Conservation (phyloP, 495 filamentous ascomycete genomes). For the Lindgomyces ingoldianus region DNA sequence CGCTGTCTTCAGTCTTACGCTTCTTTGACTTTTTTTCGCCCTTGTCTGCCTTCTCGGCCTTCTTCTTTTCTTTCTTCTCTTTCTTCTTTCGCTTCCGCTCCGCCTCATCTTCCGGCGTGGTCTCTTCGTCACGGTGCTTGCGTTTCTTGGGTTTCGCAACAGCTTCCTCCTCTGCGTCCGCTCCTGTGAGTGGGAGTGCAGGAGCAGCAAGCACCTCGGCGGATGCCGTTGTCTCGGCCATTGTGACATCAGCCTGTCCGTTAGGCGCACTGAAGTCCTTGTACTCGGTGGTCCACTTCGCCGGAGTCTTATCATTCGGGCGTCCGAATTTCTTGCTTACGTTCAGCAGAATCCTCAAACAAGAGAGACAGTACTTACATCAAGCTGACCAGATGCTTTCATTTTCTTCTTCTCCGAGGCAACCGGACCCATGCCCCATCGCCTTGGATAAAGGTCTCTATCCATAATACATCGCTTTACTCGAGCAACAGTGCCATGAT, state of each 20-base stretch:
- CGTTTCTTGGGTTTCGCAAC: conserved; percentile 37
- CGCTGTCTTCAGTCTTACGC: conserved; percentile 30
- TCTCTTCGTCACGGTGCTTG: conserved; percentile 45
- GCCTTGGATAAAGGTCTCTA: conserved; percentile 88
- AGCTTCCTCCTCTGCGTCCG: conserved; percentile 14
- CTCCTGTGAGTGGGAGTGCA: conserved; percentile 34
- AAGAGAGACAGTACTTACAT: conserved; percentile 55
- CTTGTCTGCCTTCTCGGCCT: conserved; percentile 36
- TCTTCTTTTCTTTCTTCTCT: conserved; percentile 42
- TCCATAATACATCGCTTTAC: conserved; percentile 99
- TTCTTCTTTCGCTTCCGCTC: conserved; percentile 47
- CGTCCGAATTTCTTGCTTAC: conserved; percentile 76
- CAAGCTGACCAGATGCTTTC: conserved; percentile 94
- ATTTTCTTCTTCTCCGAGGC: conserved; percentile 98
- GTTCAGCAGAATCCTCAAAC: conserved; percentile 29
- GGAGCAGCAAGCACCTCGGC: conserved; percentile 49
- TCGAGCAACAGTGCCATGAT: conserved; percentile 96
- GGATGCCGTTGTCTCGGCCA: conserved; percentile 48
- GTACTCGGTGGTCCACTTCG: conserved; percentile 86
- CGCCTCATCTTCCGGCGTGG: conserved; percentile 42
- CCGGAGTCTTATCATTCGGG: conserved; percentile 85
- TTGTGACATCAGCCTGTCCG: conserved; percentile 34
- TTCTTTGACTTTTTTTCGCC: conserved; percentile 42
- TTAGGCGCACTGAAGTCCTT: conserved; percentile 71
- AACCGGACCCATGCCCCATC: conserved; percentile 92